Conservation (phyloP, 768 basidiomycete genomes). For the Fomitopsis pulvina region DNA sequence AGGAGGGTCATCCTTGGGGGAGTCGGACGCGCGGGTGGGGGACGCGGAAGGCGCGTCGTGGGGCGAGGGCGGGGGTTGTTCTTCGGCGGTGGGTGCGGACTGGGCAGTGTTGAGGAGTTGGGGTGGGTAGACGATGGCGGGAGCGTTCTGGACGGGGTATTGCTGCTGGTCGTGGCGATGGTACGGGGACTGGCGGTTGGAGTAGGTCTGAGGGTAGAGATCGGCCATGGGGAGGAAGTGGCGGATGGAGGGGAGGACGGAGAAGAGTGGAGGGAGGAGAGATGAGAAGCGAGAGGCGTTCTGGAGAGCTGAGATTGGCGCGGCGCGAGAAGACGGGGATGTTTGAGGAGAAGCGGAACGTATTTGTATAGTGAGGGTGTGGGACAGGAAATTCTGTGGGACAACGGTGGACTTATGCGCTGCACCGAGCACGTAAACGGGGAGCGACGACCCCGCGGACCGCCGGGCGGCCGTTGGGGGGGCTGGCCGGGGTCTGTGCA, state of each 20-base stretch:
- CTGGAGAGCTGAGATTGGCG: not conserved
- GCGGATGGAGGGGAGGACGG: conserved; percentile 8
- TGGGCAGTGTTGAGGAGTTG: conserved; percentile 18
- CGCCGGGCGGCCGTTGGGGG: not conserved
- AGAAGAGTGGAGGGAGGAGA: conserved; percentile 13
- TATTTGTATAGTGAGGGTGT: not conserved
- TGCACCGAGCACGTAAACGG: conserved; percentile 1
- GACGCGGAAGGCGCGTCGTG: conserved; percentile 16
- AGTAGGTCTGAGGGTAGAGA: conserved; percentile 39
- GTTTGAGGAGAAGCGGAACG: not conserved
- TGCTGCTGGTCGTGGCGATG: conserved; percentile 23
- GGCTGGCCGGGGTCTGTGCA: conserved; percentile 11
- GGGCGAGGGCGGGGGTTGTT: conserved; percentile 12
- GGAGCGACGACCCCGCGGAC: not conserved
- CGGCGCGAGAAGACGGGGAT: not conserved
- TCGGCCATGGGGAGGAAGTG: conserved; percentile 30
- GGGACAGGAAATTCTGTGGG: conserved; percentile 3
- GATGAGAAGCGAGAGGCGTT: not conserved
- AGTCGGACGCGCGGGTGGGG: conserved; percentile 18
- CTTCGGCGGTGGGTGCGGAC: conserved; percentile 12
- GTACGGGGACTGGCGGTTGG: conserved; percentile 34
- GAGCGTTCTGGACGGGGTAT: conserved; percentile 17
- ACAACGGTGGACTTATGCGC: conserved; percentile 7
- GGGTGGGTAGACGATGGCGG: conserved; percentile 21
- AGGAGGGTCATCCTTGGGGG: conserved; percentile 33